Conservation (phyloP, 371 early-diverging fungal species). For the Gilbertella persicaria region DNA sequence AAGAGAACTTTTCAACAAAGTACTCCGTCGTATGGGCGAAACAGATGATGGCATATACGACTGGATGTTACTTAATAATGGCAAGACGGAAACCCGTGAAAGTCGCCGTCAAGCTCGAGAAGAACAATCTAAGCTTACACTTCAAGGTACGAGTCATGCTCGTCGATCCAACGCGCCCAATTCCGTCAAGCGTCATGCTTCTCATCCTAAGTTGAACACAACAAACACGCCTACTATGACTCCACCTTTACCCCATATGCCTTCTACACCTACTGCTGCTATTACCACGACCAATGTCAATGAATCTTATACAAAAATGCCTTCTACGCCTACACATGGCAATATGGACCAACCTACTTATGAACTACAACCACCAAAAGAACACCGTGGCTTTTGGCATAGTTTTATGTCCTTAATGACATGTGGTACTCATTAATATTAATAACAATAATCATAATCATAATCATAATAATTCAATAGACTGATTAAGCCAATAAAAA, state of each 20-base stretch:
- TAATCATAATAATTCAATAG: too few relatives aligned
- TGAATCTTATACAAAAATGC: conserved; percentile 23
- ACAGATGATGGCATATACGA: conserved; percentile 94
- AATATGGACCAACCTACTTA: conserved; percentile 4
- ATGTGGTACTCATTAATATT: conserved; percentile 26
- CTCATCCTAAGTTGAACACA: conserved; percentile 22
- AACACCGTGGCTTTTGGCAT: conserved; percentile 29
- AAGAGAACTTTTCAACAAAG: conserved; percentile 86
- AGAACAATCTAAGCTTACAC: conserved; percentile 18
- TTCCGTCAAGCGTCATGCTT: conserved; percentile 28
- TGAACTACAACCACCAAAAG: conserved; percentile 16
- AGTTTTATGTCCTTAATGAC: conserved; percentile 31
- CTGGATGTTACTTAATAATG: conserved; percentile 83
- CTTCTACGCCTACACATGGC: conserved; percentile 15
- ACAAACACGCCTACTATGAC: conserved; percentile 3
- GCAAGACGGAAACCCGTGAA: conserved; percentile 53
- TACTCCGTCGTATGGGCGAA: conserved; percentile 73
- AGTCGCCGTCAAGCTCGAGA: conserved; percentile 31
- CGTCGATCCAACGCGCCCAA: conserved; percentile 19
- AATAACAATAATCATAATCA: too few relatives aligned
- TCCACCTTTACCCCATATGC: conserved; percentile 19
- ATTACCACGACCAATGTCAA: conserved; percentile 5
- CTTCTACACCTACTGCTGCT: conserved; percentile 2
- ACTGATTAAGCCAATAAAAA: too few relatives aligned
- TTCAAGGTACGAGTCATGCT: conserved; percentile 10